These are phyloP conservation scores for Penicillium decumbens DNA, from an alignment of 2,329 filamentous ascomycete species.

Conservation along the genomic window DNA sequence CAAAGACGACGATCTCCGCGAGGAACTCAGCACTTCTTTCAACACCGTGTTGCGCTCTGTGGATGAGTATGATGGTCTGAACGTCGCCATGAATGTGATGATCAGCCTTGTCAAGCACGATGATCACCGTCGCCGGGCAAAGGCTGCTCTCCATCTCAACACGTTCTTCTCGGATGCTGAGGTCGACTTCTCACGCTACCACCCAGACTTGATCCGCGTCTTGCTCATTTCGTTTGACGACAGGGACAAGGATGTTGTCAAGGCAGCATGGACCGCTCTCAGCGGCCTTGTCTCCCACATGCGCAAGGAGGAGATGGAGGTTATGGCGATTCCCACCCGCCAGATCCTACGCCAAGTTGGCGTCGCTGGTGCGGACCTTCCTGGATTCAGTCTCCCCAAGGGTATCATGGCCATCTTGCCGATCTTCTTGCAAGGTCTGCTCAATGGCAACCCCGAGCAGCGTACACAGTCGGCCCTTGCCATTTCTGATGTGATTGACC, in stretches of 20 bases:
- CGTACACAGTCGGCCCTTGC: constrained; percentile 85
- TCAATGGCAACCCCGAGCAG: constrained; percentile 93
- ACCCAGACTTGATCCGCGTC: constrained; percentile 88
- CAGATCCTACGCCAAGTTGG: constrained; percentile 84
- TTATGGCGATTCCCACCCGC: constrained; percentile 77
- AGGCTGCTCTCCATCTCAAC: constrained; percentile 72
- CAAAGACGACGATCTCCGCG: constrained; percentile 67
- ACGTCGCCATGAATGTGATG: constrained; percentile 92
- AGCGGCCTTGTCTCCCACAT: constrained; percentile 82
- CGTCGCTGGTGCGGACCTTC: constrained; percentile 74
- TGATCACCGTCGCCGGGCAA: constrained; percentile 76
- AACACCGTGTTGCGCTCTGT: constrained; percentile 87
- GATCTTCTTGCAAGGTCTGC: constrained; percentile 94
- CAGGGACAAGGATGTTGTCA: constrained; percentile 74
- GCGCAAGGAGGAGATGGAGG: constrained; percentile 97
- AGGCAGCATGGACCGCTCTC: constrained; percentile 82
- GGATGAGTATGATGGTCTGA: constrained; percentile 92
- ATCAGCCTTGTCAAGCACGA: constrained; percentile 84
- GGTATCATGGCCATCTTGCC: constrained; percentile 94
- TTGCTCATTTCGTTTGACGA: constrained; percentile 92
- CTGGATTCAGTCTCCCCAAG: constrained; percentile 87
- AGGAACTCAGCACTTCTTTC: constrained; percentile 74
- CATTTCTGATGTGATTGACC: constrained; percentile 92
- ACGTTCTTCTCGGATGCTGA: constrained; percentile 78
- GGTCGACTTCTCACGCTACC: constrained; percentile 91